phyloP scores from a whole-genome alignment of 306 rosid species.

The Corylus americana region DNA sequence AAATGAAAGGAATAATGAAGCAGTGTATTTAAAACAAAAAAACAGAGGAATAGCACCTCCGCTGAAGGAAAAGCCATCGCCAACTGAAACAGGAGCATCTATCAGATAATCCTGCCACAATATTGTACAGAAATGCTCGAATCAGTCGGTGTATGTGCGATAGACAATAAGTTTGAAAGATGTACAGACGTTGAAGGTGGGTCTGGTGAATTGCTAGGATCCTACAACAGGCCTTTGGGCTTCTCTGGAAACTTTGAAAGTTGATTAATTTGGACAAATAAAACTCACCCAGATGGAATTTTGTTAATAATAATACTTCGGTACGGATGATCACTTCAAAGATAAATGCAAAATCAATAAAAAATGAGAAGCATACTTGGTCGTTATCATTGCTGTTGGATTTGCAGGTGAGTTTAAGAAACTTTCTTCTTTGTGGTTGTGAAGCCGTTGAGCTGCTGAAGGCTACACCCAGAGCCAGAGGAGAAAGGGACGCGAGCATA shows the following conservation, averaged over 20 bases:
- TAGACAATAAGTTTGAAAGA: not conserved
- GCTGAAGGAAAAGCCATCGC: slow-evolving; percentile 87
- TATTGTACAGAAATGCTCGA: not conserved
- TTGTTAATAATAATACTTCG: no score
- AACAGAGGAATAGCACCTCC: slow-evolving; percentile 52
- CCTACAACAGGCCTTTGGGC: not conserved
- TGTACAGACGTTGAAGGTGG: not conserved
- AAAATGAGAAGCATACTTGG: slow-evolving; percentile 36
- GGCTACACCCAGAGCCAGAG: slow-evolving; percentile 24
- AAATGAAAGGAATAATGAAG: no score
- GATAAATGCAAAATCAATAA: not conserved
- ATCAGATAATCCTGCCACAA: slow-evolving; percentile 63
- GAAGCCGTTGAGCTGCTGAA: slow-evolving; percentile 27
- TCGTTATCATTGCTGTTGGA: slow-evolving; percentile 40
- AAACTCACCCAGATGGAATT: not conserved
- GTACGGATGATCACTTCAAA: not conserved
- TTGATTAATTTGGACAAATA: not conserved
- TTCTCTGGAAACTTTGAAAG: not conserved
- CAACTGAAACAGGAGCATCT: slow-evolving; percentile 74
- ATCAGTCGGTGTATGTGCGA: not conserved
- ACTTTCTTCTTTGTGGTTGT: slow-evolving; percentile 32
- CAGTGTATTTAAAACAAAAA: not conserved
- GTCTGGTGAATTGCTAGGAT: not conserved
- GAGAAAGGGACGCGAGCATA: slow-evolving; percentile 32
- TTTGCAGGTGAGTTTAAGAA: slow-evolving; percentile 43